A percentile compares a stretch with the other conserved stretches of the same genome.
These are phyloP conservation scores for Canavalia gladiata DNA, from an alignment of 306 rosid genomes.

Conservation along the genomic window DNA sequence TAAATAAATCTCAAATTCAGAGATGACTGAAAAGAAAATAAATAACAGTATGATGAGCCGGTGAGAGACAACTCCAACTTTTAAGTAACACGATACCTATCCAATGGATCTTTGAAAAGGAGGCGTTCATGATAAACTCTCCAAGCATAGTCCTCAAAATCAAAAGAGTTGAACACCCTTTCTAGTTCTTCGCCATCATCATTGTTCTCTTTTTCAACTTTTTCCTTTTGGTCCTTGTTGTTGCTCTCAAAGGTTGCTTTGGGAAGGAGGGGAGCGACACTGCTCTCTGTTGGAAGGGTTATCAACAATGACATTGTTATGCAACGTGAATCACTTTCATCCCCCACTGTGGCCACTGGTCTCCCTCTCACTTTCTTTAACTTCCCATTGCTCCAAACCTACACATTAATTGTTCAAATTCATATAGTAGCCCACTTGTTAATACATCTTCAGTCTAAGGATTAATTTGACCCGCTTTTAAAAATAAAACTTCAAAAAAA, in stretches of 20 bases:
- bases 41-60: not conserved
- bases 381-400: constrained; percentile 96
- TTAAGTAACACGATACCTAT: constrained; percentile 63
- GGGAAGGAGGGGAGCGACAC: constrained; percentile 66
- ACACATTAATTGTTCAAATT: not conserved
- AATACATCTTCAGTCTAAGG: not conserved
- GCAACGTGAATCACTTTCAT: constrained; percentile 48
- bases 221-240: constrained; percentile 16
- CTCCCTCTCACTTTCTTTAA: constrained; percentile 90
- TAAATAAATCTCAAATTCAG: constrained; percentile 25
- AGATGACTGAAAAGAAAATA: not conserved
- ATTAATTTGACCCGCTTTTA: not conserved
- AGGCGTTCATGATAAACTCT: constrained; percentile 74
- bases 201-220: constrained; percentile 34
- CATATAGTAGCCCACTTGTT: not conserved
- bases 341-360: constrained; percentile 56
- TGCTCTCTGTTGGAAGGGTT: constrained; percentile 74
- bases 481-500: not conserved
- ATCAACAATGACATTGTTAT: constrained; percentile 74
- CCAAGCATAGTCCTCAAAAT: constrained; percentile 92
- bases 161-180: constrained; percentile 65
- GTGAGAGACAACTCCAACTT: constrained; percentile 7
- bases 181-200: constrained; percentile 28
- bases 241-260: not conserved
- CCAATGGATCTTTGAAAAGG: constrained; percentile 70